Evolutionary conservation across 192 early-diverging fungal genomes (phyloP).

Genomic region (Coemansia sp.): DNA sequence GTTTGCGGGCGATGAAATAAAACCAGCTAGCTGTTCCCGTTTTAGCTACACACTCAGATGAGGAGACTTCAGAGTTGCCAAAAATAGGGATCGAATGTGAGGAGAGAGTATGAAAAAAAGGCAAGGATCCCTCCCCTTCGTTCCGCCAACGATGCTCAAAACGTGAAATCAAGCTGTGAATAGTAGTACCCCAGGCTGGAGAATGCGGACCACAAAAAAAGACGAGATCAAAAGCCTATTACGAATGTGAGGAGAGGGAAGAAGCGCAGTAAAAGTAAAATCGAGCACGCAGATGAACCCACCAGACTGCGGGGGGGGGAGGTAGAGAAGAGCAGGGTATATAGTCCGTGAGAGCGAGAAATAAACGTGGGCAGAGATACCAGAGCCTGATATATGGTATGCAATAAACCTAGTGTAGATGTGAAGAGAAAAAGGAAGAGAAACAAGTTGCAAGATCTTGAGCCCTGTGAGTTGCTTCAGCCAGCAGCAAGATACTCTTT

Average conservation of each 20-base stretch:
- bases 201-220: conserved; percentile 8
- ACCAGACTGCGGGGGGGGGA: background rate
- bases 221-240: background rate
- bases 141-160: background rate
- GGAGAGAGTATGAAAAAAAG: background rate
- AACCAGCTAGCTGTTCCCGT: background rate
- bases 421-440: background rate
- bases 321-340: background rate
- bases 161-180: background rate
- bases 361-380: background rate
- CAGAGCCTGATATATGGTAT: background rate
- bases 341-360: background rate
- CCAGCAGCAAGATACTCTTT: background rate
- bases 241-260: background rate
- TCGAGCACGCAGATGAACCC: background rate
- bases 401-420: background rate
- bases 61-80: background rate
- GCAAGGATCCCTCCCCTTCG: background rate
- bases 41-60: background rate
- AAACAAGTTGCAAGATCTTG: conserved; percentile 2
- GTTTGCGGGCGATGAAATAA: background rate
- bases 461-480: background rate
- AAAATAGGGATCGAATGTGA: background rate
- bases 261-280: background rate
- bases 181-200: background rate